phyloP scores from a whole-genome alignment of 2,329 filamentous ascomycete genomes.

The Cytospora paraplurivora region DNA sequence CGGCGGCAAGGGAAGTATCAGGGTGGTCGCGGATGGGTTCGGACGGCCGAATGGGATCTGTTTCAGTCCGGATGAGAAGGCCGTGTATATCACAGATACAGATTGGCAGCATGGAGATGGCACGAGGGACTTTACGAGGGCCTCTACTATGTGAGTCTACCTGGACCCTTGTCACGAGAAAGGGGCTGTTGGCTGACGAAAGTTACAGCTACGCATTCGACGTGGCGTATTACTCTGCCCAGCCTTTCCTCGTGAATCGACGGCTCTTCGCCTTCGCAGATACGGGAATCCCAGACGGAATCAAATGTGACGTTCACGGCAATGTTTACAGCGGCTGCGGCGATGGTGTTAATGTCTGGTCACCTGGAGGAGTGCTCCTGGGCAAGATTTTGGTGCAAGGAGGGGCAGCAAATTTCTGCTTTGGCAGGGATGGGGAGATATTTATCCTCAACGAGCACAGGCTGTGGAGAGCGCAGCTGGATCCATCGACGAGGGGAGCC shows the following conservation, averaged over 20 bases:
- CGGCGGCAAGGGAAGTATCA: constrained; percentile 35
- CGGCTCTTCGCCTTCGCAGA: constrained; percentile 54
- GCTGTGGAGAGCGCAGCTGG: constrained; percentile 44
- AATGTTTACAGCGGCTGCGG: constrained; percentile 53
- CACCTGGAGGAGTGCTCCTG: constrained; percentile 46
- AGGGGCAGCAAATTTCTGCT: constrained; percentile 51
- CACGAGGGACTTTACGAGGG: constrained; percentile 33
- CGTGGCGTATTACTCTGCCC: constrained; percentile 31
- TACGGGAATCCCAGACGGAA: constrained; percentile 49
- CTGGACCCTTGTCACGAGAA: rapidly evolving
- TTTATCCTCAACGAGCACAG: constrained; percentile 51
- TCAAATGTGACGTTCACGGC: constrained; percentile 49
- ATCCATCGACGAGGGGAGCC: constrained; percentile 34
- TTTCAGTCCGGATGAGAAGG: constrained; percentile 49
- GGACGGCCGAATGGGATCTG: constrained; percentile 49
- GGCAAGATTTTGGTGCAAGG: constrained; percentile 47
- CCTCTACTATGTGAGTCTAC: constrained; percentile 35
- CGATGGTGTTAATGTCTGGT: constrained; percentile 54
- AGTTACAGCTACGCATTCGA: constrained; percentile 41
- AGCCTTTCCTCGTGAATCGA: constrained; percentile 49
- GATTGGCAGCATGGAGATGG: constrained; percentile 41
- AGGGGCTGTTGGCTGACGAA: neutral
- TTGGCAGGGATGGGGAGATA: constrained; percentile 46
- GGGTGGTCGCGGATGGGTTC: constrained; percentile 51
- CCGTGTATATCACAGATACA: constrained; percentile 50